Evolutionary conservation across 2,329 filamentous ascomycete species (phyloP), one percentile per base, ranked within the genome.

Genomic region (Akanthomyces muscarius): DNA sequence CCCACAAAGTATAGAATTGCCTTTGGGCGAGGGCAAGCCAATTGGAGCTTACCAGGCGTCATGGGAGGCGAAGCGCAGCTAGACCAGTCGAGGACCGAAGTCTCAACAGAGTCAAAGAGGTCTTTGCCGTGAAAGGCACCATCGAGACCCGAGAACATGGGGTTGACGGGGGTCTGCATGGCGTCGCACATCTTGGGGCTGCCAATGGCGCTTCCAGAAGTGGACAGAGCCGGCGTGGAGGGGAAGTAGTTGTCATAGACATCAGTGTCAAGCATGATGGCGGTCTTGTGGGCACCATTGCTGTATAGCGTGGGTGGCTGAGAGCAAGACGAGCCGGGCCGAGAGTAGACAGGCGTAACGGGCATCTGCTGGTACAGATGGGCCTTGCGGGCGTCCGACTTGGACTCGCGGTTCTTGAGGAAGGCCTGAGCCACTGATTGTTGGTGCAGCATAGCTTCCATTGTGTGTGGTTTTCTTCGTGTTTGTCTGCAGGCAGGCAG

Each of bases 221-320:
- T 88, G 28, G 93, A 97, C 70, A 97, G 83, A 52, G 92, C 90
- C 55, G 93, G 93, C 23, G 93, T 97, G 8, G 91, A 88, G 41
- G 93, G 93, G 72, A 91, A 91, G 77, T 88, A 90, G 67, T 86
- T 83, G 69, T 87, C 83, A 69, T 82, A 79, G 65, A 90, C 84
- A 69, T 92, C 89, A 18, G 90, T 91, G 75, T 96, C 90, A 67
- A 96, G 78, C 73, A 95, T 90, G 50, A 86, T 83, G 5, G 91
- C 88, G 84, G 91, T 93, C 74, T 92, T 86, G 71, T 85, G 83
- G 71, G 89, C 83, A 61, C 83, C 80, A 66, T 85, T 81, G 76
- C 78, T 80, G 74, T 82, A 81, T 72, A 88, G 69, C 74, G 82
- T 78, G 58, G 81, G 79, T 55, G 82, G 83, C 70, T 89, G 88